phyloP scores from a whole-genome alignment of 148 eudicot species.

The Rhododendron kiyosumense region DNA sequence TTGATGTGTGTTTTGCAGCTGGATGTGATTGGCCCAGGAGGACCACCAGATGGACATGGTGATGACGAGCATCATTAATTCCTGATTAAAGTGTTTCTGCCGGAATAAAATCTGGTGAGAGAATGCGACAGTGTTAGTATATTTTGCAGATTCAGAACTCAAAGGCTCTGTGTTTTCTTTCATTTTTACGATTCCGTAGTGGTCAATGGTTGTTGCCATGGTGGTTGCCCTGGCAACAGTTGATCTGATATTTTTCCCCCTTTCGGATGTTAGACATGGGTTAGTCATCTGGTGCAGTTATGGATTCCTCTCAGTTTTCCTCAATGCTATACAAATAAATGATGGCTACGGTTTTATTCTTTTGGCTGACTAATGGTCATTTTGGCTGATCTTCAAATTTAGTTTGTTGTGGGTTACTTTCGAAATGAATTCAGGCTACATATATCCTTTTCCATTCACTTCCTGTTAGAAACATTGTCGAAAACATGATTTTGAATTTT shows the following conservation, averaged over 20 bases:
- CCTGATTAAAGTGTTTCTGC: slow-evolving; percentile 26
- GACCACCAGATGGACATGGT: slow-evolving; percentile 73
- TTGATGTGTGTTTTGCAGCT: slow-evolving; percentile 35
- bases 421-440: neutral
- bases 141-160: slow-evolving; percentile 33
- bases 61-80: slow-evolving; percentile 55
- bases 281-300: slow-evolving; percentile 27
- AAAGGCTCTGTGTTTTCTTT: slow-evolving; percentile 31
- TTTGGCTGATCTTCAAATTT: neutral
- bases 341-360: slow-evolving; percentile 16
- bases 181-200: slow-evolving; percentile 15
- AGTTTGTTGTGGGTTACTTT: neutral
- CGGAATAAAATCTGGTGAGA: slow-evolving; percentile 58
- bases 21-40: slow-evolving; percentile 89
- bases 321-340: slow-evolving; percentile 19
- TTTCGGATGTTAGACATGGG: slow-evolving; percentile 14
- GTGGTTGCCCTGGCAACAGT: slow-evolving; percentile 22
- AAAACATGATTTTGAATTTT: neutral
- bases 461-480: neutral
- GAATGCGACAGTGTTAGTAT: slow-evolving; percentile 22
- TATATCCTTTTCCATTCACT: neutral
- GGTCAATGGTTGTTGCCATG: slow-evolving; percentile 9
- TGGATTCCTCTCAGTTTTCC: slow-evolving; percentile 12
- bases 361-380: neutral
- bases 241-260: slow-evolving; percentile 12